Base-by-base conservation (phyloP, 352 stramenopile genomes). In the Phytophthora palmivora region DNA sequence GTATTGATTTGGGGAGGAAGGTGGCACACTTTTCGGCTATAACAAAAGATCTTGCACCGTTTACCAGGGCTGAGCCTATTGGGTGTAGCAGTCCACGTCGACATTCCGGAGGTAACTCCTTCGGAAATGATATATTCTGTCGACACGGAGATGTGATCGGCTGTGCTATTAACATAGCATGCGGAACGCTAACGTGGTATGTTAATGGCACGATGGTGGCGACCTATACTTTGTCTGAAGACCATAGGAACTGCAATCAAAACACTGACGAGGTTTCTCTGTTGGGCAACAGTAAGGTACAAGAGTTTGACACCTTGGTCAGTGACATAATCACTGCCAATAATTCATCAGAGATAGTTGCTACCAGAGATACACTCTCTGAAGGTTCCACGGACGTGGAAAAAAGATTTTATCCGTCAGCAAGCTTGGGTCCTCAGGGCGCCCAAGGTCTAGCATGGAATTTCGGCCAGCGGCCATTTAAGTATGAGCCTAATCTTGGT, bases 391-490 rank as follows among this genome's bases (percentile, higher is more conserved):
- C 15, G 6, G 19, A 12, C 19, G 14, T 30, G 7, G 18, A 34
- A 43, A 60, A 18, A 46, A 48, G 33, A 1, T 61, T 78, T 16
- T 68, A 48, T 43, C 72, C 75, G 28, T 58, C 59, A 22, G 82
- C 71, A 8, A 85, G 75, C 21, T 62, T 91, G n/a, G 69, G 73
- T 19, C 65, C 70, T 11, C 72, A 87, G 19, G 84, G 84, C 19
- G 79, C 78, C 9, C 82, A 93, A 47, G 75, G 78, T 9, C 19
- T 91, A 21, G 77, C 76, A 8, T 93, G 84, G 84, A 93, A 93
- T 58, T 78, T 93, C 57, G 84, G 84, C 0, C 74, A 91, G 6
- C 63, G 58, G 2, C 66, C 77, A 22, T 89, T 93, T 39, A 85
- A 85, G 36, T 80, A 74, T 32, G 30, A 68, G 22, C 73, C 82